Base-by-base conservation (phyloP, 2,329 filamentous ascomycete species). In the Microdochium trichocladiopsis region DNA sequence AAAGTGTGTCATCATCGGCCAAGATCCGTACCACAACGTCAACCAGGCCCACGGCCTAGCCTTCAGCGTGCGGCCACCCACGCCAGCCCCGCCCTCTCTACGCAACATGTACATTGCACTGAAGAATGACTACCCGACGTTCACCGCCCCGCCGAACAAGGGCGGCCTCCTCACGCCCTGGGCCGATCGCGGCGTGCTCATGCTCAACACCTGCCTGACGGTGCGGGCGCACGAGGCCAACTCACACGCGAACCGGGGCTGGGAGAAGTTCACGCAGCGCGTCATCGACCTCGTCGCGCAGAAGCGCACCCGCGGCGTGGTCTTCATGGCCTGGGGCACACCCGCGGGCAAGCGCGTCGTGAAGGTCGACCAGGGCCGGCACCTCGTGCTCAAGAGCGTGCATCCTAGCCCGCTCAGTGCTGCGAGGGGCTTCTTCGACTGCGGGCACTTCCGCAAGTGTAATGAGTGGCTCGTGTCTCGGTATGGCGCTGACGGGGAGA, bases 11-110 rank as follows among this genome's bases (percentile, higher is more conserved):
- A 91, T 99, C 64, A 71, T 97, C 51, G 94, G 94, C 58, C 94
- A 99, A 73, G 94, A 99, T 67, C 94, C 94, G 2, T 99, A 99
- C 70, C 94, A 99, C 75, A 95, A 95, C 68, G 69, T 83, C 67
- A 95, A 95, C 69, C 94, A 99, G 76, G 94, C 94, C 50, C 94
- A 97, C 69, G 94, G 94, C 45, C 84, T 99, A 54, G 93, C 89
- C 66, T 99, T 99, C 78, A 96, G 90, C 48, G 92, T 97, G 52
- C 88, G 89, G 10, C 86, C 93, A 2, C 94, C 94, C 0, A 95
- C 90, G 0, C 82, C 83, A 3, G 90, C 93, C 1, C 94, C 94
- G 0, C 92, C 93, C 0, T 96, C 90, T 1, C 84, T 99, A 16
- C 83, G 83, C 61, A 99, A 99, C 72, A 96, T 99, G 73, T 99